These are phyloP conservation scores for Gastroboletus turbinatus DNA, from an alignment of 1,284 basidiomycete species.

Conservation along the genomic window DNA sequence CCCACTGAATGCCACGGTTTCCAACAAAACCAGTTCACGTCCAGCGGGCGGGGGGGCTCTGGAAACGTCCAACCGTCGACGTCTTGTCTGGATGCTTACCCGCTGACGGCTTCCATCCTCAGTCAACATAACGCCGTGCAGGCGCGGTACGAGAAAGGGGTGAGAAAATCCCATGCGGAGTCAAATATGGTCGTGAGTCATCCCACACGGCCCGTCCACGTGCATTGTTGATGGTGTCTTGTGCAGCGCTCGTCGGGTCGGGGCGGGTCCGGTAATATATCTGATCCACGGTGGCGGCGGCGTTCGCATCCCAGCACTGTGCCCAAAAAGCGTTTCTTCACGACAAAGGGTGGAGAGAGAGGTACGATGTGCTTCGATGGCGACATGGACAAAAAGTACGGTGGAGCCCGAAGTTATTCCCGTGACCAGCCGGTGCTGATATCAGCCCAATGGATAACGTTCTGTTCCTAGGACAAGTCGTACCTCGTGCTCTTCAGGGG, in stretches of 20 bases:
- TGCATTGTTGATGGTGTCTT: neutral
- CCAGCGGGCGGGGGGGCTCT: constrained; percentile 73
- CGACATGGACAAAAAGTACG: constrained; percentile 39
- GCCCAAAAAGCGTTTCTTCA: constrained; percentile 44
- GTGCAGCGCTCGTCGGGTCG: constrained; percentile 48
- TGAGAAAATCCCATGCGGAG: constrained; percentile 43
- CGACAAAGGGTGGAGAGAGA: constrained; percentile 59
- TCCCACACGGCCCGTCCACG: neutral
- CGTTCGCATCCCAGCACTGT: constrained; percentile 25
- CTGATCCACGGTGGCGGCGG: constrained; percentile 20
- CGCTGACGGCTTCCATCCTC: constrained; percentile 36
- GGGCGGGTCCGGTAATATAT: constrained; percentile 35
- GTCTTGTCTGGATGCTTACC: constrained; percentile 42
- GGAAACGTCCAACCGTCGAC: constrained; percentile 76
- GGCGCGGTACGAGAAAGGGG: constrained; percentile 41
- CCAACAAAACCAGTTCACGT: constrained; percentile 41
- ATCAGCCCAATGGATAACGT: neutral
- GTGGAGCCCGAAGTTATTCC: neutral
- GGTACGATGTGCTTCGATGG: constrained; percentile 43
- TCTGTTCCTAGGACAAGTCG: constrained; percentile 9
- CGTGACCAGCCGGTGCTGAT: neutral
- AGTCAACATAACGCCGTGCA: constrained; percentile 24
- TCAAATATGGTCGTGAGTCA: constrained; percentile 40
- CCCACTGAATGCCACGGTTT: neutral
- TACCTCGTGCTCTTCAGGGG: constrained; percentile 18